Base-by-base conservation (phyloP, 73 alveolate genomes). In the Paramecium sexaurelia region DNA sequence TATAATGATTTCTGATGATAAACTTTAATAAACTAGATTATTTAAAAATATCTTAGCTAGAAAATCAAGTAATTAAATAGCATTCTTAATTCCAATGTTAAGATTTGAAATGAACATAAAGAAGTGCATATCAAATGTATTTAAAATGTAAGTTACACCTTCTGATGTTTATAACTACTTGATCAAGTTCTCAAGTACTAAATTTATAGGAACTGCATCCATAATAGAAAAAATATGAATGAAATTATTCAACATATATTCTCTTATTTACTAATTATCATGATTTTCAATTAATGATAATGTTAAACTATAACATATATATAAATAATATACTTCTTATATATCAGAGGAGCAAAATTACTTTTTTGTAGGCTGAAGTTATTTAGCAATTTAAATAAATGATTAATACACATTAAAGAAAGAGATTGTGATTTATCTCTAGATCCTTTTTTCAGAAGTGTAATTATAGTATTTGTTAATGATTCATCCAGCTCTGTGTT, bases 281-380 rank as follows among this genome's bases (percentile, higher is more conserved):
- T 98, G 99, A 91, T 97, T 95, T 66, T 98, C 99, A 22, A 98
- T 96, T 51, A 98, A 92, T 39, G 97, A 92, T 86, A 98, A 97
- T 7, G 98, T 96, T 75, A 98, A 92, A 13, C 98, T 93, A 91
- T 24, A 55, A 6, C 7, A 8, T 6, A 35, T 27, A 15, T 1
- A 45, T 85, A 22, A 3, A 26, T 55, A 24, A 55, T 22, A 5
- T 15, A 55, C 71, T 57, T 61, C 10, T 96, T 97, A 85, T 95
- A 98, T 9, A 96, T 85, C 7, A 96, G 87, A 1, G 99, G 99
- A 11, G 99, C 99, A 87, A 94, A 97, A 19, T 97, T 89, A 92
- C 97, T 97, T 94, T 98, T 93, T 67, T 97, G 98, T 39, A 89
- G 92, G 13, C 99, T 88, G 73, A 98, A 98, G 24, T 85, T 73